A percentile compares a stretch with the other conserved stretches of the same genome.
These are phyloP conservation scores for Microbotryum scabiosae DNA, from an alignment of 1,284 basidiomycete genomes.

Conservation along the genomic window DNA sequence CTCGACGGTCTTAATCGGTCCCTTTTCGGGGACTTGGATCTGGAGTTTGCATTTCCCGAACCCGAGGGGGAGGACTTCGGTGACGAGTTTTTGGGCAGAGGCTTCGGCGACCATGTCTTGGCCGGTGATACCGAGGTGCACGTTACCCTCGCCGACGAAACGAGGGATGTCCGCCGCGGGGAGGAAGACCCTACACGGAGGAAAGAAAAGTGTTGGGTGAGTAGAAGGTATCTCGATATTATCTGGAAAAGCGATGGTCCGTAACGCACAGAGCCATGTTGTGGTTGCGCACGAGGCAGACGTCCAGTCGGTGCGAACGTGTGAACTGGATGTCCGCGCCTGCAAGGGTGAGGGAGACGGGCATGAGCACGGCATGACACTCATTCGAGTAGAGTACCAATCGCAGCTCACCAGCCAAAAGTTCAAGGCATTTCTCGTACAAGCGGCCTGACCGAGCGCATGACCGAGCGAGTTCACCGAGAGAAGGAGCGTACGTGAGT, in stretches of 20 bases:
- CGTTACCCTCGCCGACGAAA: slow-evolving; percentile 95
- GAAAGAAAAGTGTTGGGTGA: not conserved
- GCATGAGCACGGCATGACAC: not conserved
- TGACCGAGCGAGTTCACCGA: not conserved
- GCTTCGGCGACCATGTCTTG: slow-evolving; percentile 96
- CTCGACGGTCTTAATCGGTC: slow-evolving; percentile 61
- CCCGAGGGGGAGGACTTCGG: slow-evolving; percentile 72
- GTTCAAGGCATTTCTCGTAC: slow-evolving; percentile 81
- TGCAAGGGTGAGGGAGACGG: slow-evolving; percentile 35
- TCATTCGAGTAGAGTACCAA: too few relatives aligned
- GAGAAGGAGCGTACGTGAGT: not conserved
- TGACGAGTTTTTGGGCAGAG: slow-evolving; percentile 63
- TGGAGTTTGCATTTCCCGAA: slow-evolving; percentile 94
- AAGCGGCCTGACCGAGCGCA: slow-evolving; percentile 57
- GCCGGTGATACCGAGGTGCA: slow-evolving; percentile 83
- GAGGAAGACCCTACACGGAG: slow-evolving; percentile 69
- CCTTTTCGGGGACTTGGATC: slow-evolving; percentile 82
- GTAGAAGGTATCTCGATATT: too few relatives aligned
- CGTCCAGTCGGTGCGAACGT: slow-evolving; percentile 78
- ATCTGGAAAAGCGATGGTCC: too few relatives aligned
- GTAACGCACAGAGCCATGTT: slow-evolving; percentile 72
- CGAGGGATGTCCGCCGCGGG: slow-evolving; percentile 96
- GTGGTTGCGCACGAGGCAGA: slow-evolving; percentile 85
- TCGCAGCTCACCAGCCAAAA: slow-evolving; percentile 57
- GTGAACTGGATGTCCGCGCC: slow-evolving; percentile 96